A percentile compares a stretch with the other conserved stretches of the same genome.
phyloP scores from a whole-genome alignment of 495 filamentous ascomycete genomes.

The Pseudoneurospora amorphoporcata region DNA sequence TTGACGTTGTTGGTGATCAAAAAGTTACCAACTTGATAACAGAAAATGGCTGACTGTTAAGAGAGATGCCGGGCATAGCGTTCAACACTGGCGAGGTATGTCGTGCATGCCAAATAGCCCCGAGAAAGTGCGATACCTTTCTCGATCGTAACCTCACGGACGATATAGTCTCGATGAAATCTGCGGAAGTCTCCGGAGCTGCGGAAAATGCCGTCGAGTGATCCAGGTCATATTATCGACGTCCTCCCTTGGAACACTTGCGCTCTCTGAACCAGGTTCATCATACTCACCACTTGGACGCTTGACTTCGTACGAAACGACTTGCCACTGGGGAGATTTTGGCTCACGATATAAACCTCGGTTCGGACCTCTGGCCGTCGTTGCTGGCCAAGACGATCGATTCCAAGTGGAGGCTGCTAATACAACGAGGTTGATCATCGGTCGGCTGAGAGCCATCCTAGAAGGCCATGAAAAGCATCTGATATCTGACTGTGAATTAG shows the following conservation, averaged over 20 bases:
- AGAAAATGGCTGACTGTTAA: neutral
- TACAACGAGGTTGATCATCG: no score
- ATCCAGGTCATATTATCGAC: neutral
- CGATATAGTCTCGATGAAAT: neutral
- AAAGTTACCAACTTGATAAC: neutral
- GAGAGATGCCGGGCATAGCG: neutral
- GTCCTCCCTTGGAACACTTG: neutral
- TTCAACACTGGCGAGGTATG: neutral
- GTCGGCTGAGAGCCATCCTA: no score
- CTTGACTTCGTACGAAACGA: neutral
- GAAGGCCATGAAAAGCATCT: no score
- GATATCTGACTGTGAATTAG: neutral
- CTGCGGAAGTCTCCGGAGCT: neutral
- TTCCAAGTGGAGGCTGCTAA: no score
- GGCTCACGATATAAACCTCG: no score
- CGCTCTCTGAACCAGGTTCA: no score
- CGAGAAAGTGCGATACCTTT: neutral
- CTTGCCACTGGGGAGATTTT: no score
- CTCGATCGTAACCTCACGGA: neutral
- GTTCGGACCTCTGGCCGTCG: no score
- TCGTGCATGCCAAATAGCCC: neutral
- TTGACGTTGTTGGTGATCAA: neutral
- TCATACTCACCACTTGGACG: no score
- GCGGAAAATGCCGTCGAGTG: neutral
- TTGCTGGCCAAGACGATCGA: no score